A percentile compares a stretch with the other conserved stretches of the same genome.
phyloP scores from a whole-genome alignment of 345 rosid genomes.

The Litchi chinensis region DNA sequence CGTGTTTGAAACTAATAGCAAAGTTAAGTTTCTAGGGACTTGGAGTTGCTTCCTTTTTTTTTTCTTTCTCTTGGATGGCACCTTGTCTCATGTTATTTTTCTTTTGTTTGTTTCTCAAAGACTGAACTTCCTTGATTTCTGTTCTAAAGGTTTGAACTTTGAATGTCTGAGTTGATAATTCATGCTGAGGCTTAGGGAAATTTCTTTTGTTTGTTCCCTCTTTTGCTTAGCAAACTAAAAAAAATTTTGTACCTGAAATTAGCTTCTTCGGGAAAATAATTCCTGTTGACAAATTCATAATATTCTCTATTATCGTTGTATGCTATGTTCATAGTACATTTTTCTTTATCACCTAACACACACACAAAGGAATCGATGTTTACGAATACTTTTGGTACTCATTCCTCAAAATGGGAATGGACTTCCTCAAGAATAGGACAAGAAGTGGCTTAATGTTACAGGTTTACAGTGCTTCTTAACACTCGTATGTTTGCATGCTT shows the following conservation, averaged over 20 bases:
- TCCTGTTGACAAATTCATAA: too few species aligned
- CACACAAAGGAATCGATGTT: background rate
- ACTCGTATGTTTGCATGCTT: background rate
- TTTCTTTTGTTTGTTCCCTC: background rate
- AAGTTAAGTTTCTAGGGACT: background rate
- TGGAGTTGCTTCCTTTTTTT: background rate
- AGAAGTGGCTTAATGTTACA: background rate
- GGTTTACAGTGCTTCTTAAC: background rate
- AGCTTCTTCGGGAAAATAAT: background rate
- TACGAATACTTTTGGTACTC: background rate
- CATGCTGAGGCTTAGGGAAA: background rate
- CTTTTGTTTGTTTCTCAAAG: background rate
- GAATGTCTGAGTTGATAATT: background rate
- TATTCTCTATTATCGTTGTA: too few species aligned
- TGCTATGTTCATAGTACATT: background rate
- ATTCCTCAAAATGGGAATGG: background rate
- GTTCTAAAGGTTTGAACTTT: background rate
- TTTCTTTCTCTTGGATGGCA: background rate
- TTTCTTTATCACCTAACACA: background rate
- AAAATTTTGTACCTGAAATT: background rate
- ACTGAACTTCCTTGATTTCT: background rate
- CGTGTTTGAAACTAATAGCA: background rate
- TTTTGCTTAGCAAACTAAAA: background rate
- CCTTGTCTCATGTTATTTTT: background rate
- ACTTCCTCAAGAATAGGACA: background rate